Evolutionary conservation across 2,329 filamentous ascomycete genomes (phyloP), one percentile per base, ranked within the genome.

Genomic region (Clonostachys rhizophaga): DNA sequence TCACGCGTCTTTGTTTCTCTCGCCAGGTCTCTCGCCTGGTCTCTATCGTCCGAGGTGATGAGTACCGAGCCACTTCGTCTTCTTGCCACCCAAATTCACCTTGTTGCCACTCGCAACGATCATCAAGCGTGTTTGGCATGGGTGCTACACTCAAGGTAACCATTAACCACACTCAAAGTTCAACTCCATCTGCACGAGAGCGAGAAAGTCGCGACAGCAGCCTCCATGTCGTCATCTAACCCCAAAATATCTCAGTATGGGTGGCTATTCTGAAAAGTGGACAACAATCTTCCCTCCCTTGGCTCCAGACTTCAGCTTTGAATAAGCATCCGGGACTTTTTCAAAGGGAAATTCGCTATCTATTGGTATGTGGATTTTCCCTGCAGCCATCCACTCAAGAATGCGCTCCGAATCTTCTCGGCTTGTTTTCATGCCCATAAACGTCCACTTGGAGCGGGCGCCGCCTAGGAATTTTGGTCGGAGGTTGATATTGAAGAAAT

Each of bases 241-340:
- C 24, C 24, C 24, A 10, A 30, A 8, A 30, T 10, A 8, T 30
- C 24, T 30, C 24, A 3, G 24, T 30, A 10, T 30, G 24, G 3
- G 9, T 4, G 24, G 10, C 24, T 30, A 30, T 18, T 37, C 43
- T 30, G 12, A 36, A 13, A 46, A 39, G 9, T 47, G 17, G 20
- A 62, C 47, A 2, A 64, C 44, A 39, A 63, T 54, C 50, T 64
- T 64, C 1, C 60, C 61, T 5, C 40, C 43, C 0, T 54, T 49
- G 2, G 45, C 45, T 7, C 55, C 56, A 14, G 46, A 35, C n/a
- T 51, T 51, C 2, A 60, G 48, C 47, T 54, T 54, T 18, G 39
- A 45, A 30, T 55, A 63, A 1, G 61, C 61, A 4, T 49, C 44
- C 5, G 51, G 54, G 3, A 52, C 57, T 2, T 58, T 47, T 0